Evolutionary conservation across 108 stramenopile species (phyloP), one percentile per base, ranked within the genome.

Genomic region (Discostella stelligeroides): DNA sequence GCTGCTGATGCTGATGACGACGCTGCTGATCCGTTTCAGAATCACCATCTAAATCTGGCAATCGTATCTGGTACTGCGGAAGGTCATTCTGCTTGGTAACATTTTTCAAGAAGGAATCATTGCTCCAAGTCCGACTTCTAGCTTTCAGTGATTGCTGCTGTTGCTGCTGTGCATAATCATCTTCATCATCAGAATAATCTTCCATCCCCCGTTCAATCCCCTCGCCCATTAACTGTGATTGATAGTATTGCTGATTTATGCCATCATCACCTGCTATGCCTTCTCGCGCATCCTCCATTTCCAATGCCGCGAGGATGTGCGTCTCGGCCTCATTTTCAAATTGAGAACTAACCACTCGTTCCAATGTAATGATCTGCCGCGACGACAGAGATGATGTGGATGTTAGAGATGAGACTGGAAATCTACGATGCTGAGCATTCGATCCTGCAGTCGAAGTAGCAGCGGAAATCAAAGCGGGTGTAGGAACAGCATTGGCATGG

Each of bases 261-360:
- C 29, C 28, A 67, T n/a, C 40, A 40, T 24, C 15, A 56, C 64
- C 42, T 43, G 42, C 42, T 55, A 30, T 17, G 43, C 63, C 20
- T 27, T 50, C 50, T 39, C 66, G 27, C 11, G 15, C 20, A n/a
- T 76, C 75, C 29, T 76, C 63, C 34, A 60, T 53, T 46, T 76
- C 76, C 43, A 76, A 45, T 29, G 76, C 76, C 4, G 68, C 68
- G 14, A 76, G 24, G 18, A 76, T 76, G 56, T 70, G 63, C 1
- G 76, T 76, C 23, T 66, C 66, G 45, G 76, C 76, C 38, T 76
- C 76, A 37, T 75, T 66, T 40, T 75, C 74, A 51, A 75, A 75
- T 57, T 75, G 74, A 3, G 74, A 66, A 11, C 49, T 53, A 20
- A 66, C 42, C 15, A 75, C 37, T 29, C 50, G 29, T 37, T 63